Evolutionary conservation across 2,329 filamentous ascomycete species (phyloP).

Genomic region (Arthrobotrys sinensis): DNA sequence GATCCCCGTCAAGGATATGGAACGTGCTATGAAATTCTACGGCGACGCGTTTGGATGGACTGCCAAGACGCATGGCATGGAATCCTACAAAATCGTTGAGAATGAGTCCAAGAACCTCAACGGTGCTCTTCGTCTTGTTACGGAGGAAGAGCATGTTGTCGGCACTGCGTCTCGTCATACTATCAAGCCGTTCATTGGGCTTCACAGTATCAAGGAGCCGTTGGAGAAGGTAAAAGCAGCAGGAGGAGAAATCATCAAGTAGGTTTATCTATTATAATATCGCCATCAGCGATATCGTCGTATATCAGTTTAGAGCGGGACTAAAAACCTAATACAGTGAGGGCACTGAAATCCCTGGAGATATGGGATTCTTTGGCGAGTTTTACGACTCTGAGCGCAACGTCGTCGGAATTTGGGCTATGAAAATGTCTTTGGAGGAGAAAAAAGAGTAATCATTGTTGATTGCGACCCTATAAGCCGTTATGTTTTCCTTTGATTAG

Average conservation of each 20-base stretch:
- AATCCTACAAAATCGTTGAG: constrained; percentile 32
- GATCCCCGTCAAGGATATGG: constrained; percentile 56
- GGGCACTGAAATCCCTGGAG: constrained; percentile 39
- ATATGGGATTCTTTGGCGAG: constrained; percentile 42
- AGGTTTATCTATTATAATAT: neutral
- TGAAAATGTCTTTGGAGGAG: constrained; percentile 22
- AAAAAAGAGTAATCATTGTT: neutral
- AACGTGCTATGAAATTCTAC: constrained; percentile 53
- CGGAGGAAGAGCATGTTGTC: constrained; percentile 34
- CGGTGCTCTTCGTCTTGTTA: constrained; percentile 34
- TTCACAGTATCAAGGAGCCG: constrained; percentile 41
- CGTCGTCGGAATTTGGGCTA: constrained; percentile 49
- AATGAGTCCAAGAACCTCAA: constrained; percentile 47
- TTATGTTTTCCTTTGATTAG: too few species aligned
- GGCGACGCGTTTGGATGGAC: constrained; percentile 49
- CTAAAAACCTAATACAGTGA: constrained; percentile 9
- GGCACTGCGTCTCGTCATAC: constrained; percentile 32
- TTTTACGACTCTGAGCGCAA: constrained; percentile 58
- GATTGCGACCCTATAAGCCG: too few species aligned
- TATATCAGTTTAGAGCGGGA: too few species aligned
- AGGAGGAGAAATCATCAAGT: constrained; percentile 53
- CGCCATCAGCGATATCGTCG: too few species aligned
- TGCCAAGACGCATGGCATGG: neutral
- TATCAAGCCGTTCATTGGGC: constrained; percentile 44
- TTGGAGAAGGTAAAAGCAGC: constrained; percentile 45